These are phyloP conservation scores for Skeletonema grethae DNA, from an alignment of 108 stramenopile species.

Conservation along the genomic window DNA sequence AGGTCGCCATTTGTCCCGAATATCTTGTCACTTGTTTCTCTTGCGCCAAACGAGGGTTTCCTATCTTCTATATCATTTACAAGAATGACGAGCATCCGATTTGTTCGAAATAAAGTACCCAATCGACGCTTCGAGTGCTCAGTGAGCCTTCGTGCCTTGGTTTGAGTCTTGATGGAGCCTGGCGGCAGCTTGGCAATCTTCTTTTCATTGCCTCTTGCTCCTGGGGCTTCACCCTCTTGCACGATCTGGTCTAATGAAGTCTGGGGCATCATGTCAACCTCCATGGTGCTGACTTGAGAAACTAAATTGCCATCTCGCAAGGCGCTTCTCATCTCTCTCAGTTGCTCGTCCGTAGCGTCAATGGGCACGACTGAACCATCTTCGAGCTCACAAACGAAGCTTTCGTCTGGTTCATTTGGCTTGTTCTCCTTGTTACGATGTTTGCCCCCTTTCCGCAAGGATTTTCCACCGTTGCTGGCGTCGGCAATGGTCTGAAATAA, in stretches of 20 bases:
- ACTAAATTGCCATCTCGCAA: conserved; percentile 6
- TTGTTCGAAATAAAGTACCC: conserved; percentile 6
- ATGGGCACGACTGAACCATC: conserved; percentile 12
- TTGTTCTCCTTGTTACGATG: neutral
- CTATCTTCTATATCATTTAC: conserved; percentile 12
- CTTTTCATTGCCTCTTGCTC: neutral
- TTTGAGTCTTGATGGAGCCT: conserved; percentile 1
- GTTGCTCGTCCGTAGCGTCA: conserved; percentile 9
- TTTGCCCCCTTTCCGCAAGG: neutral
- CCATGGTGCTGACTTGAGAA: neutral
- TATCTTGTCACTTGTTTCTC: conserved; percentile 19
- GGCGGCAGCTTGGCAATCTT: conserved; percentile 4
- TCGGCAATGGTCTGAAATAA: neutral
- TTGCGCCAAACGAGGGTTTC: conserved; percentile 2
- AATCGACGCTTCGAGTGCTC: neutral
- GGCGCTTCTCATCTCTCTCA: conserved; percentile 6
- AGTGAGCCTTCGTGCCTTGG: neutral
- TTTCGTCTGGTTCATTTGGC: conserved; percentile 5
- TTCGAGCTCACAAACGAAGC: conserved; percentile 19
- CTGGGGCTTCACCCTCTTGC: neutral
- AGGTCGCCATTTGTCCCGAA: conserved; percentile 23
- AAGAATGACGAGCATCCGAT: conserved; percentile 14
- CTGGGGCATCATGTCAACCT: neutral
- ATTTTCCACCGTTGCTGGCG: neutral
- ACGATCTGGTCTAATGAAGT: no score